Evolutionary conservation across 345 rosid genomes (phyloP).

Genomic region (Euphorbia pulcherrima): DNA sequence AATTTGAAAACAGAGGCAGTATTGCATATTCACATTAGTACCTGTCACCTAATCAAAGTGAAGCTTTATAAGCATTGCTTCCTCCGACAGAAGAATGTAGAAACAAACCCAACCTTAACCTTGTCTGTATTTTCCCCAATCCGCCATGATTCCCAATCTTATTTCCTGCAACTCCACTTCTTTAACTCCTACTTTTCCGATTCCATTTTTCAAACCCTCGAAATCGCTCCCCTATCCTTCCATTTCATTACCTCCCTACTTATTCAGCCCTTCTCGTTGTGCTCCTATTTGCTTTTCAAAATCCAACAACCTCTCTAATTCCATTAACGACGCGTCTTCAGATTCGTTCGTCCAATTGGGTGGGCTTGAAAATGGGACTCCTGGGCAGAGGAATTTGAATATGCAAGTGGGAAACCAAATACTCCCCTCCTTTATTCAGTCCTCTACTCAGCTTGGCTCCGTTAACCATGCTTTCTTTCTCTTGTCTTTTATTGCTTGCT

Average conservation of each 20-base stretch:
- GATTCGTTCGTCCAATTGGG: conserved; percentile 12
- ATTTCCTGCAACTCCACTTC: conserved; percentile 21
- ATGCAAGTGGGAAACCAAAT: conserved; percentile 47
- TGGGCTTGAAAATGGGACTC: conserved; percentile 19
- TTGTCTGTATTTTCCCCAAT: neutral
- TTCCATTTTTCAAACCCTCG: conserved; percentile 20
- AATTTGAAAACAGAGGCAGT: too few relatives aligned
- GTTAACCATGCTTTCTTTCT: conserved; percentile 75
- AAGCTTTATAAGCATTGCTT: neutral
- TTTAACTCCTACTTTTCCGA: conserved; percentile 16
- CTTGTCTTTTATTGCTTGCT: conserved; percentile 70
- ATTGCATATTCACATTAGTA: too few relatives aligned
- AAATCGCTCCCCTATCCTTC: conserved; percentile 15
- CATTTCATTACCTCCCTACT: conserved; percentile 16
- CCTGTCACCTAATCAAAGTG: too few relatives aligned
- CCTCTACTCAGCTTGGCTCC: conserved; percentile 44
- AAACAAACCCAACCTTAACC: neutral
- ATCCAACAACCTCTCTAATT: conserved; percentile 18
- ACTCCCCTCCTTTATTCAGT: conserved; percentile 39
- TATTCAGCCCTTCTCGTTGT: conserved; percentile 24
- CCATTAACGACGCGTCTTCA: conserved; percentile 1
- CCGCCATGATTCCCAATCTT: conserved; percentile 38
- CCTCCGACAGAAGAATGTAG: neutral
- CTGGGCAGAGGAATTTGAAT: conserved; percentile 34
- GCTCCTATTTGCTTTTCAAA: conserved; percentile 32